Evolutionary conservation across 176 grass and related monocot genomes (phyloP), one percentile per base, ranked within the genome.

Genomic region (Oryza nivara): DNA sequence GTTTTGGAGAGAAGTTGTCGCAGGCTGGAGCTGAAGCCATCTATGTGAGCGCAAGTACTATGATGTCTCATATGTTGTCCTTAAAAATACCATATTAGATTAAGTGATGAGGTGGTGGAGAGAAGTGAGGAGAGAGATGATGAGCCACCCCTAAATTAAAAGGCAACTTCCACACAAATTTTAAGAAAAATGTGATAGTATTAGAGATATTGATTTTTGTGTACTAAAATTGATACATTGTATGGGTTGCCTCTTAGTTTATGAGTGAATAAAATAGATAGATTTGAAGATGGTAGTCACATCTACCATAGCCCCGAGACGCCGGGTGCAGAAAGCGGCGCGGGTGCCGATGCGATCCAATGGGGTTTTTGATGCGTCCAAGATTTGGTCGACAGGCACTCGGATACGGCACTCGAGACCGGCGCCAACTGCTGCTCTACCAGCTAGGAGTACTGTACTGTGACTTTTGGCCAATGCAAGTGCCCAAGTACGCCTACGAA

Each of bases 281-380:
- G 1, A 26, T 26, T 26, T 26, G 1, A 1, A 26, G 1, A 0
- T 26, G 1, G 25, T 26, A 26, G 1, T 26, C 25, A 1, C 1
- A 26, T 26, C 25, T 1, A 26, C 25, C 25, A 1, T 26, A 25
- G 25, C 25, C 25, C 25, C 0, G 35, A 75, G 40, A 19, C 68
- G 78, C 9, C 7, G 78, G 78, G 1, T 60, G 54, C 56, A 22
- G 56, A 61, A 61, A 61, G 56, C 56, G 56, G 54, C 67, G 12
- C 64, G 61, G 11, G 8, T 2, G 22, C 14, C 77, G 77, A 80
- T 45, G 26, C 23, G 43, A 25, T 6, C 25, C 61, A 46, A 10
- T 17, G 13, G 60, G 15, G 30, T 3, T 2, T 45, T 35, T 23
- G 81, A 49, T 48, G 61, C 35, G 22, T 68, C 65, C 65, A 35